Evolutionary conservation across 495 filamentous ascomycete genomes (phyloP), one percentile per base, ranked within the genome.

Genomic region (Tuber aestivum): DNA sequence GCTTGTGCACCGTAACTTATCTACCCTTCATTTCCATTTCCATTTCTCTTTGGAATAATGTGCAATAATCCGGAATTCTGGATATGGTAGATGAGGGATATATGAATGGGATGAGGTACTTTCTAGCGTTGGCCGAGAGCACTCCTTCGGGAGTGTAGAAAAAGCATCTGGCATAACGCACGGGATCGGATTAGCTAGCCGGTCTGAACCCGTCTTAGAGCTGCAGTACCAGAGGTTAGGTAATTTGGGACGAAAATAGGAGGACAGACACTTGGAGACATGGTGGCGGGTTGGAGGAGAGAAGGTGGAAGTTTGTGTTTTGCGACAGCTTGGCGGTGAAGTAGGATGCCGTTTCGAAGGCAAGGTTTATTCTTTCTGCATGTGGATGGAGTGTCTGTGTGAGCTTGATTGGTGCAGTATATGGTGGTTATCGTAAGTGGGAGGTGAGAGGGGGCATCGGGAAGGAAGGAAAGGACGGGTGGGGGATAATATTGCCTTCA

Each of bases 271-370:
- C 92, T 86, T 98, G 95, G 80, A 97, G 85, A 85, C 94, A 97
- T 9, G 94, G 93, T 61, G 93, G 91, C 70, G 94, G 92, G 76
- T 92, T 90, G 72, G 90, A 85, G 35, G 89, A 91, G 14, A 96
- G 87, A 48, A 96, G 87, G 65, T 89, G 84, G 80, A 97, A 91
- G 81, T 94, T 85, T 2, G 83, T 77, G 41, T 86, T 83, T 42
- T 85, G 69, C 3, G 83, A 83, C 18, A 97, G 77, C 0, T 91
- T 83, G 10, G 82, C 82, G 1, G 90, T 89, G 23, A 97, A 86
- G 82, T 93, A 87, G 21, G 85, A 84, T 6, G 94, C 93, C 65
- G 87, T 86, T 42, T 85, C 88, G 82, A 92, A 94, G 37, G 91
- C 94, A 20, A 84, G 79, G 83, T 94, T 89, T 77, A 96, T 87